Conservation (phyloP, 1,284 basidiomycete species). For the Sporisorium graminicola region DNA sequence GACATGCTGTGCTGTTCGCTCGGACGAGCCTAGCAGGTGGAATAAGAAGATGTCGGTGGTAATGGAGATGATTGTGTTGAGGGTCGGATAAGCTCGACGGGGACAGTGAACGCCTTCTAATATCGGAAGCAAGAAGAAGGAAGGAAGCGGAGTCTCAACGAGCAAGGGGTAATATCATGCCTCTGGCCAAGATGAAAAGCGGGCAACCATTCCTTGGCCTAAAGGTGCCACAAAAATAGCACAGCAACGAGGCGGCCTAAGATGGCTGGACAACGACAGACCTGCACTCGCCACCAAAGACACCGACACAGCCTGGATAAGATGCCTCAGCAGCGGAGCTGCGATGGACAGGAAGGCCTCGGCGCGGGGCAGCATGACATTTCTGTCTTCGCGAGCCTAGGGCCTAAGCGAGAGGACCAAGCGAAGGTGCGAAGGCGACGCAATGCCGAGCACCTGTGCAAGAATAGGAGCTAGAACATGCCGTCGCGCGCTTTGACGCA, state of each 20-base stretch:
- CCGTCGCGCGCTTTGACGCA: background rate
- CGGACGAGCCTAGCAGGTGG: background rate
- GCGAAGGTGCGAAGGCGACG: slow-evolving; percentile 15
- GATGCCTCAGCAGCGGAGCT: background rate
- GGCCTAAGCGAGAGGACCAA: slow-evolving; percentile 7
- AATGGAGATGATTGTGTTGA: background rate
- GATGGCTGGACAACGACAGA: background rate
- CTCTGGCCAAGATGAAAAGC: background rate
- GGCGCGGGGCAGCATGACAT: background rate
- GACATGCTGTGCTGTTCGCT: slow-evolving; percentile 10
- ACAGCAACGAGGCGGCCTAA: background rate
- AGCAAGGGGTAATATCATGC: background rate
- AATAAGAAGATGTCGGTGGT: background rate
- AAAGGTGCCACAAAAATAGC: background rate
- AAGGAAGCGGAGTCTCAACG: background rate
- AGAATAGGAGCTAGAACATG: slow-evolving; percentile 1
- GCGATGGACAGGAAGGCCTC: background rate
- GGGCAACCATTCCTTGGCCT: background rate
- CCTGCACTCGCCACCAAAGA: no score
- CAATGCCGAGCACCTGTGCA: slow-evolving; percentile 1
- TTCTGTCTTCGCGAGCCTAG: background rate
- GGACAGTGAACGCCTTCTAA: no score
- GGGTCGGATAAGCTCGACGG: no score
- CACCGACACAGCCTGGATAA: background rate
- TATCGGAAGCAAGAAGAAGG: background rate